phyloP scores from a whole-genome alignment of 2,329 filamentous ascomycete species.

The Ciborinia camelliae region DNA sequence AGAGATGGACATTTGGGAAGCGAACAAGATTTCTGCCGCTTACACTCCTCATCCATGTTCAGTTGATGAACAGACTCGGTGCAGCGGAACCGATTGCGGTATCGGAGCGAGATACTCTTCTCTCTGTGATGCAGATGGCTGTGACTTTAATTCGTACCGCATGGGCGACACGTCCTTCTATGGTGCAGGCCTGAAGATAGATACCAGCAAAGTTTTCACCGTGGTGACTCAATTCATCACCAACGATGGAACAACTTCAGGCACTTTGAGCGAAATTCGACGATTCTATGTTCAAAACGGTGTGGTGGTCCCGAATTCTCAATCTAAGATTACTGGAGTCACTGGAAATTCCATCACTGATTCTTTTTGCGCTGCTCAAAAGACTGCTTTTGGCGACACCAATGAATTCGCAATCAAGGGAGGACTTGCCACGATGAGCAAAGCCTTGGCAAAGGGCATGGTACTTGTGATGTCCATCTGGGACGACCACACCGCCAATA shows the following conservation, averaged over 20 bases:
- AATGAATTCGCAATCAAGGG: conserved; percentile 53
- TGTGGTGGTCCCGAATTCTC: conserved; percentile 50
- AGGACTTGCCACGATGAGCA: conserved; percentile 53
- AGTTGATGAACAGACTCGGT: conserved; percentile 44
- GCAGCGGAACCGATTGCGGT: conserved; percentile 44
- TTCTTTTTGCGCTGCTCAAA: conserved; percentile 54
- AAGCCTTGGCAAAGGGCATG: conserved; percentile 53
- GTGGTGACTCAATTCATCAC: conserved; percentile 61
- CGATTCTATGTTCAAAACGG: conserved; percentile 57
- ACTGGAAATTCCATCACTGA: conserved; percentile 53
- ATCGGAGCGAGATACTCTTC: conserved; percentile 50
- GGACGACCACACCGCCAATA: conserved; percentile 58
- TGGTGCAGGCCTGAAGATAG: conserved; percentile 50
- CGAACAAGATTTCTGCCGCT: conserved; percentile 56
- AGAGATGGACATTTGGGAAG: conserved; percentile 68
- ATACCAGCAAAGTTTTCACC: conserved; percentile 52
- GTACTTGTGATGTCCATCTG: conserved; percentile 63
- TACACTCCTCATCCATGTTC: conserved; percentile 59
- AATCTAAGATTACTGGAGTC: conserved; percentile 45
- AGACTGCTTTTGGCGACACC: conserved; percentile 53
- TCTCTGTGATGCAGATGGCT: conserved; percentile 59
- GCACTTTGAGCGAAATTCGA: conserved; percentile 51
- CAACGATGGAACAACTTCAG: conserved; percentile 46
- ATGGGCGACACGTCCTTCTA: conserved; percentile 56
- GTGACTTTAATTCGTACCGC: conserved; percentile 60